Conservation (phyloP, 192 early-diverging fungal species). For the Diversispora epigaea region DNA sequence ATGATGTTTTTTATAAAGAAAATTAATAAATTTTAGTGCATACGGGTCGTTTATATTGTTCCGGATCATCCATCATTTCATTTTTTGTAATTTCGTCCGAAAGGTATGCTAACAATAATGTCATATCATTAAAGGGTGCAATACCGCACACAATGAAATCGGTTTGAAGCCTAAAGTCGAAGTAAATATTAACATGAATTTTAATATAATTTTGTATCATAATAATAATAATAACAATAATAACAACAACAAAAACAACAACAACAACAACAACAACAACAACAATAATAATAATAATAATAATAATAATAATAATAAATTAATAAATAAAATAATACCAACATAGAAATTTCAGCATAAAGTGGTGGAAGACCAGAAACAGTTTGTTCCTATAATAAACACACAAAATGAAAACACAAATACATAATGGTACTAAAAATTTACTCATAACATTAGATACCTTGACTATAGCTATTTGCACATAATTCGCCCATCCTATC, state of each 20-base stretch:
- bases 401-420: constrained; percentile 15
- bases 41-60: constrained; percentile 39
- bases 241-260: no score
- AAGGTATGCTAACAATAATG: constrained; percentile 71
- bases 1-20: background rate
- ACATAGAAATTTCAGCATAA: constrained; percentile 61
- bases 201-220: background rate
- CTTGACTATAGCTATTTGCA: constrained; percentile 81
- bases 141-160: constrained; percentile 85
- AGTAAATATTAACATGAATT: constrained; percentile 12
- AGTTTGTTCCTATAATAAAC: constrained; percentile 35
- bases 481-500: constrained; percentile 93
- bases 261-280: no score
- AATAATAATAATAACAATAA: no score
- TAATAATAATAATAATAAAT: no score
- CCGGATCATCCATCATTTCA: constrained; percentile 47
- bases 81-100: constrained; percentile 54
- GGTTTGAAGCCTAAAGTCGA: constrained; percentile 62
- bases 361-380: constrained; percentile 40
- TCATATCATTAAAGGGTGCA: constrained; percentile 71
- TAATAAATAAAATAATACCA: background rate
- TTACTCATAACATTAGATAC: constrained; percentile 35
- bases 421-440: constrained; percentile 8
- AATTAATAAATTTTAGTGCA: background rate
- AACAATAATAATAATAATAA: no score